These are phyloP conservation scores for Raphidocelis subcapitata DNA, from an alignment of 139 green algal species.

Conservation along the genomic window DNA sequence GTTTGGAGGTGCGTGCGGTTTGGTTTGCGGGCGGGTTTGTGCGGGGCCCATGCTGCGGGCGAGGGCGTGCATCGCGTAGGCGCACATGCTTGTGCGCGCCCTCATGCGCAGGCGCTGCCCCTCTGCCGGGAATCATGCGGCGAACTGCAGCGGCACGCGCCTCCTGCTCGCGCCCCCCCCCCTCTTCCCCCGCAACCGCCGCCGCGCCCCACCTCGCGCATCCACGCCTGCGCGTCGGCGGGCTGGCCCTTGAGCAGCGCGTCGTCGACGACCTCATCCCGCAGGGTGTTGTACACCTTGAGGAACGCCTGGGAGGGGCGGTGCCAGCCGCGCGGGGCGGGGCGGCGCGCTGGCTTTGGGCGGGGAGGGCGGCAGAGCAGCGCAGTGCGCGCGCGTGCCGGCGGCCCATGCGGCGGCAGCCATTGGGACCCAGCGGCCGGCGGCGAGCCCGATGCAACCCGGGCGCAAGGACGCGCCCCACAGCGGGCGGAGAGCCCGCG, in stretches of 20 bases:
- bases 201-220: conserved; percentile 59
- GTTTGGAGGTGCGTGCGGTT: neutral
- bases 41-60: neutral
- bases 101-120: too few relatives aligned
- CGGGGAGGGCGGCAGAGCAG: neutral
- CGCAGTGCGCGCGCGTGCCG: neutral
- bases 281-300: conserved; percentile 64
- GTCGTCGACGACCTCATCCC: conserved; percentile 74
- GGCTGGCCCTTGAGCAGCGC: conserved; percentile 53
- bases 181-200: too few relatives aligned
- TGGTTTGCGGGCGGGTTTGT: neutral
- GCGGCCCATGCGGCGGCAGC: neutral
- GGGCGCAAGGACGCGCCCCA: neutral
- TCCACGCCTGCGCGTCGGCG: conserved; percentile 59
- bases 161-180: too few relatives aligned
- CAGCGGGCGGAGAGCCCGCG: neutral
- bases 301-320: conserved; percentile 77
- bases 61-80: neutral
- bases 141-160: neutral
- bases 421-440: neutral
- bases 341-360: neutral
- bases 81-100: too few relatives aligned
- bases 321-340: too few relatives aligned
- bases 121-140: neutral
- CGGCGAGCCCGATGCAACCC: neutral